phyloP scores from a whole-genome alignment of 352 stramenopile genomes.

The Globisporangium irregulare region DNA sequence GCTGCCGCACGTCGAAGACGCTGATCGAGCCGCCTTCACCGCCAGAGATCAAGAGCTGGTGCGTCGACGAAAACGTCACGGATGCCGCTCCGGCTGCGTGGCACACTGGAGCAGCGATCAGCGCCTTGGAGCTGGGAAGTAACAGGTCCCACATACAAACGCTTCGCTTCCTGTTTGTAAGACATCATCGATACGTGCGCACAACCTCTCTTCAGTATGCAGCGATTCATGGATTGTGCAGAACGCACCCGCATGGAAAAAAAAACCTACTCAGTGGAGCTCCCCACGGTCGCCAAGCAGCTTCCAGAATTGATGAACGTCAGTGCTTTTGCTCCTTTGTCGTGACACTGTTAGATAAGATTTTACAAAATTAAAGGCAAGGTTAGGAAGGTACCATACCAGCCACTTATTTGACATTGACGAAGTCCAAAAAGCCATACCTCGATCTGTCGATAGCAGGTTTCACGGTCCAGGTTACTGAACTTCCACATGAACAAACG shows the following conservation, averaged over 20 bases:
- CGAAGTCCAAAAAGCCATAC: constrained; percentile 16
- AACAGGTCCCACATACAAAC: constrained; percentile 86
- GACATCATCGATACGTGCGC: no score
- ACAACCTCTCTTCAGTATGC: neutral
- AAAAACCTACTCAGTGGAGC: constrained; percentile 65
- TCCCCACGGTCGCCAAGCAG: constrained; percentile 67
- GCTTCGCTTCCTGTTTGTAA: constrained; percentile 57
- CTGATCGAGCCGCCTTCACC: constrained; percentile 74
- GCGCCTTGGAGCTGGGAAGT: constrained; percentile 63
- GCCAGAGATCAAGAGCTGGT: constrained; percentile 83
- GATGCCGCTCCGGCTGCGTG: constrained; percentile 75
- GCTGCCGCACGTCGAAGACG: constrained; percentile 85
- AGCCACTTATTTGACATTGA: neutral
- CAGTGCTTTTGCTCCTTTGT: constrained; percentile 78
- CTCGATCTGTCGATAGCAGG: constrained; percentile 69
- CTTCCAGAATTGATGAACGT: constrained; percentile 80
- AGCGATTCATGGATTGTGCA: neutral
- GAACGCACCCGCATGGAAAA: constrained; percentile 4
- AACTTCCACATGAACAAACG: constrained; percentile 85
- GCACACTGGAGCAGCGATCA: constrained; percentile 64
- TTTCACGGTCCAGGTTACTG: constrained; percentile 54
- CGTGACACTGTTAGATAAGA: constrained; percentile 51
- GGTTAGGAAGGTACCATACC: neutral
- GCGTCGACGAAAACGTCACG: constrained; percentile 69
- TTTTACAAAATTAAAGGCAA: neutral